Conservation (phyloP, 106 monocot genomes). For the Acorus calamus region DNA sequence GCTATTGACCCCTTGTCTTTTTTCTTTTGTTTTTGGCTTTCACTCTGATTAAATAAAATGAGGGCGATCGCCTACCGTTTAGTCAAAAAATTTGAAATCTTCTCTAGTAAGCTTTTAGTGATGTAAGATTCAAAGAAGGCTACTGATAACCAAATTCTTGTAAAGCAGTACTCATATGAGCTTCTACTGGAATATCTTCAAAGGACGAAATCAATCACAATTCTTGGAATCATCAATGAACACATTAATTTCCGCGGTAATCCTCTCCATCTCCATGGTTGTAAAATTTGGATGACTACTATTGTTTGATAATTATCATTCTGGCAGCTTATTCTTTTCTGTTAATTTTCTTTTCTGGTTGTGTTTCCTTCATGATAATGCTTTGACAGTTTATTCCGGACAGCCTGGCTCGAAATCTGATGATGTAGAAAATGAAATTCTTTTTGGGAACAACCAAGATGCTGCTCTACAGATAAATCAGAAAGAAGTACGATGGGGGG, state of each 20-base stretch:
- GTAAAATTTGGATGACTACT: background rate
- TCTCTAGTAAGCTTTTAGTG: too few relatives aligned
- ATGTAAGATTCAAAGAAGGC: too few relatives aligned
- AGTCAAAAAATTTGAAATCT: too few relatives aligned
- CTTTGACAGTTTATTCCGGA: conserved; percentile 65
- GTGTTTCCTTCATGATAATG: background rate
- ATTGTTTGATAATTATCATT: conserved; percentile 1
- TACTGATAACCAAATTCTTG: too few relatives aligned
- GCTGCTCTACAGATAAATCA: conserved; percentile 79
- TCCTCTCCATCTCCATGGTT: background rate
- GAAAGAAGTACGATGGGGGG: conserved; percentile 97
- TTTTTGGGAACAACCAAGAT: conserved; percentile 65
- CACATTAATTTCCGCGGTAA: conserved; percentile 93
- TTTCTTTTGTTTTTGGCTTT: too few relatives aligned
- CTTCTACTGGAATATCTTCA: conserved; percentile 86
- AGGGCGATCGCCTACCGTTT: too few relatives aligned
- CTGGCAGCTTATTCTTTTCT: background rate
- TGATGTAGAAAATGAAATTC: conserved; percentile 61
- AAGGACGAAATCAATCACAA: conserved; percentile 64
- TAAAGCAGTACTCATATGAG: conserved; percentile 70
- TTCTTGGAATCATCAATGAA: conserved; percentile 97
- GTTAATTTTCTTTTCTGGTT: conserved; percentile 5
- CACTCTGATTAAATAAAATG: background rate
- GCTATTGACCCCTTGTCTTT: background rate
- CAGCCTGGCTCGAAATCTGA: conserved; percentile 72